Conservation (phyloP, 306 rosid species). For the Geum urbanum region DNA sequence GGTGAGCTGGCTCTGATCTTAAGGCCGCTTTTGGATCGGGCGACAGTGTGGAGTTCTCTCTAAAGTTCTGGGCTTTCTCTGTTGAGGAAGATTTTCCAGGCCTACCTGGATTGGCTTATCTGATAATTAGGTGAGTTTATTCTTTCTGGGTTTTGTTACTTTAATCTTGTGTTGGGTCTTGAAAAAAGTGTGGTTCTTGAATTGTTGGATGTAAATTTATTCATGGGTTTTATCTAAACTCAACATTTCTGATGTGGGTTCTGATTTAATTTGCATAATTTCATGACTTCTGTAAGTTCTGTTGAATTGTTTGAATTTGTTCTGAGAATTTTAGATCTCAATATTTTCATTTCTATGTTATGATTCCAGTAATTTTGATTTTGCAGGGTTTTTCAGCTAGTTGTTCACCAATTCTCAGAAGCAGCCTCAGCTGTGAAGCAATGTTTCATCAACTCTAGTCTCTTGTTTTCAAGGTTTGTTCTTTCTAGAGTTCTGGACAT, state of each 20-base stretch:
- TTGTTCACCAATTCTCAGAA: conserved; percentile 28
- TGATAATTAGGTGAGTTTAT: conserved; percentile 10
- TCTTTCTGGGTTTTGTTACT: conserved; percentile 17
- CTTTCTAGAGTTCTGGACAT: no score
- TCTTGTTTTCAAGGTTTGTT: conserved; percentile 29
- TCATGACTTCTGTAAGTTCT: not conserved
- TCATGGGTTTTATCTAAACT: not conserved
- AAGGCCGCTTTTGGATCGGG: conserved; percentile 6
- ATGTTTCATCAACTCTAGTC: conserved; percentile 25
- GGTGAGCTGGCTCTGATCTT: conserved; percentile 38
- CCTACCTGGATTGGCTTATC: conserved; percentile 22
- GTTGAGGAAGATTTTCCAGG: conserved; percentile 13
- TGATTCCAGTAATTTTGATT: conserved; percentile 10
- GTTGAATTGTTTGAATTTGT: not conserved
- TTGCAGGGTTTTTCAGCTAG: conserved; percentile 19
- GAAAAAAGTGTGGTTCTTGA: conserved; percentile 16
- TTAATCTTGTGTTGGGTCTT: not conserved
- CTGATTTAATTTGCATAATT: conserved; percentile 4
- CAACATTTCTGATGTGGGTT: conserved; percentile 13
- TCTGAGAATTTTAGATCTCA: not conserved
- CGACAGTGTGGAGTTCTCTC: not conserved
- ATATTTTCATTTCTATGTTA: not conserved
- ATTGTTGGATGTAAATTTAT: conserved; percentile 9
- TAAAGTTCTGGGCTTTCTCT: not conserved
- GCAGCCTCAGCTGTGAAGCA: conserved; percentile 16